phyloP scores from a whole-genome alignment of 768 basidiomycete species.

The Sporobolomyces phaffii region DNA sequence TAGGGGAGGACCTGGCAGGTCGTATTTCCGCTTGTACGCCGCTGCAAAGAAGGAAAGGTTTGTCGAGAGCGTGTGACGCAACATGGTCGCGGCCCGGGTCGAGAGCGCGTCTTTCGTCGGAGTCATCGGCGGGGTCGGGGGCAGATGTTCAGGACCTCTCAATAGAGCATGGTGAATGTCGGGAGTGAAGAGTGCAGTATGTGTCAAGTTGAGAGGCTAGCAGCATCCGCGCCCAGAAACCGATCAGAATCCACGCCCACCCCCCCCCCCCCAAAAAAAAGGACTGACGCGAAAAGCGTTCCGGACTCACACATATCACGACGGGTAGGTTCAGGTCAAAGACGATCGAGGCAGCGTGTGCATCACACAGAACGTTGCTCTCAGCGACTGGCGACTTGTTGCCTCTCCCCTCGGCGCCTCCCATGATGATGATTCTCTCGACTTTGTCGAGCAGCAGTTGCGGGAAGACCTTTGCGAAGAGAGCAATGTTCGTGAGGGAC shows the following conservation, averaged over 20 bases:
- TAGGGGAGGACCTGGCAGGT: conserved; percentile 76
- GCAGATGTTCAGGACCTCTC: conserved; percentile 41
- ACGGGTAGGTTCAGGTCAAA: conserved; percentile 61
- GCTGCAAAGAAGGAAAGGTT: conserved; percentile 67
- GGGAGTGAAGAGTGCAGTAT: conserved; percentile 24
- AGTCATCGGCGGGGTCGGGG: conserved; percentile 38
- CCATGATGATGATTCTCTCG: conserved; percentile 77
- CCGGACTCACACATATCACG: conserved; percentile 39
- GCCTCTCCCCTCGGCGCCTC: conserved; percentile 75
- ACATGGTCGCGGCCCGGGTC: conserved; percentile 47
- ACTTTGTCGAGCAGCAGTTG: conserved; percentile 53
- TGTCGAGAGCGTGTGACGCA: conserved; percentile 64
- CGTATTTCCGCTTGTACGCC: conserved; percentile 60
- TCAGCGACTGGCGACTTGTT: conserved; percentile 70
- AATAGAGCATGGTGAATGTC: conserved; percentile 58
- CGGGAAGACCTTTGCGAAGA: conserved; percentile 57
- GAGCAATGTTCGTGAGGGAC: conserved; percentile 74
- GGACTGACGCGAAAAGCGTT: too few relatives aligned
- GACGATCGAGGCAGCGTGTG: conserved; percentile 78
- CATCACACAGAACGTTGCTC: conserved; percentile 44
- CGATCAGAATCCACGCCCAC: too few relatives aligned
- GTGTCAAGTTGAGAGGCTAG: conserved; percentile 34
- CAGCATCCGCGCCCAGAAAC: too few relatives aligned
- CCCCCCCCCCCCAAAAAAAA: too few relatives aligned
- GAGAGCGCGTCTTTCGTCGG: neutral